phyloP scores from a whole-genome alignment of 768 basidiomycete genomes.

The Tulasnella sp. region DNA sequence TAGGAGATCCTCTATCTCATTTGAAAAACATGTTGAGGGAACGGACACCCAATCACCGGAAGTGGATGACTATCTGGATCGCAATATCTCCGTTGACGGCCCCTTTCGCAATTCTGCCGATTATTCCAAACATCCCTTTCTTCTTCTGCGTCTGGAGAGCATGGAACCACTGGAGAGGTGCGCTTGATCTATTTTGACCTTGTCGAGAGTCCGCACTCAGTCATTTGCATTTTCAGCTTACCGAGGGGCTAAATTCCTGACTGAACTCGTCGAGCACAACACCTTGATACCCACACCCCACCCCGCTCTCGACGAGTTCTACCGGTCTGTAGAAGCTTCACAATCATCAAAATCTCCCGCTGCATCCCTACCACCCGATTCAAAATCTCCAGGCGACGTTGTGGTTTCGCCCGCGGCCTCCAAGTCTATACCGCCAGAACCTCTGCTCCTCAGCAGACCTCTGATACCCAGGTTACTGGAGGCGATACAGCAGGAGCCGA shows the following conservation, averaged over 20 bases:
- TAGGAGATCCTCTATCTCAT: constrained; percentile 3
- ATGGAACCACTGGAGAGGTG: constrained; percentile 14
- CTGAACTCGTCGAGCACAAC: background rate
- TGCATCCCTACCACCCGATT: background rate
- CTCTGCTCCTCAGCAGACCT: background rate
- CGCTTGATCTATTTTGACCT: background rate
- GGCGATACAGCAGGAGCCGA: background rate
- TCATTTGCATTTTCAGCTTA: constrained; percentile 9
- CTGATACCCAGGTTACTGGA: background rate
- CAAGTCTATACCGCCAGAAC: background rate
- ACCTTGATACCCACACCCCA: constrained; percentile 4
- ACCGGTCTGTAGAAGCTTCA: background rate
- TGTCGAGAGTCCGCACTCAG: background rate
- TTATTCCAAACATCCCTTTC: constrained; percentile 18
- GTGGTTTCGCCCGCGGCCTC: background rate
- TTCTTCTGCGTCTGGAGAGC: constrained; percentile 18
- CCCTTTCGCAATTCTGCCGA: constrained; percentile 16
- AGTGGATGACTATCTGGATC: constrained; percentile 11
- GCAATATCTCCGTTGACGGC: constrained; percentile 14
- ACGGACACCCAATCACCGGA: constrained; percentile 10
- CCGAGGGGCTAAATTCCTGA: constrained; percentile 14
- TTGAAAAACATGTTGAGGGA: background rate
- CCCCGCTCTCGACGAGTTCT: constrained; percentile 9
- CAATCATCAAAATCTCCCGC: background rate
- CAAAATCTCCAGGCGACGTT: background rate